These are phyloP conservation scores for Amphirosellinia nigrospora DNA, from an alignment of 495 filamentous ascomycete genomes.

Conservation along the genomic window DNA sequence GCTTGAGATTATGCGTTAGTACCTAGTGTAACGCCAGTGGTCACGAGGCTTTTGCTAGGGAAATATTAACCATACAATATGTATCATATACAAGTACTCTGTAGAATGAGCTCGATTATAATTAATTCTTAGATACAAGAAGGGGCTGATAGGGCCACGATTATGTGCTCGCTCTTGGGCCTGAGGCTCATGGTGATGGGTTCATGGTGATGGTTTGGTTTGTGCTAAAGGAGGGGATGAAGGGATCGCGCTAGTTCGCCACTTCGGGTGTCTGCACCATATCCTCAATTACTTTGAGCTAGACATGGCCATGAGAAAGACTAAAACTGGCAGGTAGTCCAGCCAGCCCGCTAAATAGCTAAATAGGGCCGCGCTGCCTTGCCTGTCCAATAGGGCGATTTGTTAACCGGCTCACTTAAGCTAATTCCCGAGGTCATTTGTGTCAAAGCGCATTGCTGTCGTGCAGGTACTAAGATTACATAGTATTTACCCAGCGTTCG, in stretches of 20 bases:
- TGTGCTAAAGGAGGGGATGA: background rate
- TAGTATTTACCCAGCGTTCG: background rate
- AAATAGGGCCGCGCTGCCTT: background rate
- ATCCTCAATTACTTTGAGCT: too few relatives aligned
- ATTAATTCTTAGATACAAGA: background rate
- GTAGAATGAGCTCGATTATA: background rate
- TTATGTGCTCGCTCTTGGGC: background rate
- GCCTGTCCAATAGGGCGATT: slow-evolving; percentile 1
- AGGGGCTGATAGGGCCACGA: background rate
- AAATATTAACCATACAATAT: background rate
- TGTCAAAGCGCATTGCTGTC: background rate
- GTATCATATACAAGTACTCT: background rate
- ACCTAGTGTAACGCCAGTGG: background rate
- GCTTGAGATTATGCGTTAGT: background rate
- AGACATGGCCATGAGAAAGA: slow-evolving; percentile 7
- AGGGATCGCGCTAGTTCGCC: background rate
- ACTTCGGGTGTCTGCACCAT: background rate
- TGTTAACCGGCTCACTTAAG: background rate
- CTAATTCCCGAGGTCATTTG: background rate
- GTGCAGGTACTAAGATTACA: background rate
- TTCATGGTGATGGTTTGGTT: background rate
- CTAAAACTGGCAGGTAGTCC: background rate
- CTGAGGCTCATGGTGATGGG: background rate
- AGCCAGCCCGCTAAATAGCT: slow-evolving; percentile 4
- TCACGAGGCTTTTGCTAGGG: background rate